Conservation (phyloP, 768 basidiomycete species). For the Tricholoma terreum region DNA sequence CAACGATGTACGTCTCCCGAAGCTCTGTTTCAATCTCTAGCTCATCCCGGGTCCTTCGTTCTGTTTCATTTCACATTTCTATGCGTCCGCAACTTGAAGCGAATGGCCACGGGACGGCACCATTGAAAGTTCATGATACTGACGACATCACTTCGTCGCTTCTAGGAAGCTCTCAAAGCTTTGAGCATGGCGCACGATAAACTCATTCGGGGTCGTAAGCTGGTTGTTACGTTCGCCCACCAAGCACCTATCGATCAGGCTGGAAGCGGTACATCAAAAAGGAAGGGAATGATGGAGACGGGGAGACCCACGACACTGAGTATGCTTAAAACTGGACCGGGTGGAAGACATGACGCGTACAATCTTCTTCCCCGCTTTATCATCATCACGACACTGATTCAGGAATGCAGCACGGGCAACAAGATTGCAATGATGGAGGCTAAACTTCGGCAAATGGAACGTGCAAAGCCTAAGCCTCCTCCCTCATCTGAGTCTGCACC, state of each 20-base stretch:
- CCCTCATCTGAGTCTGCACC: constrained; percentile 10
- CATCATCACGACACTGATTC: constrained; percentile 4
- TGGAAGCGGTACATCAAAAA: constrained; percentile 22
- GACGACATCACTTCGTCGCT: constrained; percentile 8
- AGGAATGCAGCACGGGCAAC: constrained; percentile 58
- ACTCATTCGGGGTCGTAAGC: constrained; percentile 79
- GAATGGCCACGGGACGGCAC: constrained; percentile 16
- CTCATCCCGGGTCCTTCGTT: constrained; percentile 50
- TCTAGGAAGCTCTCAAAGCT: constrained; percentile 85
- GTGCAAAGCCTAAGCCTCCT: constrained; percentile 27
- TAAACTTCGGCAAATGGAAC: constrained; percentile 80
- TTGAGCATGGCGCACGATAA: constrained; percentile 71
- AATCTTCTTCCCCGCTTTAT: constrained; percentile 8
- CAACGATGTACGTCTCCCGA: constrained; percentile 63
- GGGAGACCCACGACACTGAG: constrained; percentile 83
- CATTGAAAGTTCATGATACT: constrained; percentile 9
- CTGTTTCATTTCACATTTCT: constrained; percentile 12
- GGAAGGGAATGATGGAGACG: constrained; percentile 51
- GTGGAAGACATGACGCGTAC: constrained; percentile 51
- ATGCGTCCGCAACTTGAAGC: constrained; percentile 9
- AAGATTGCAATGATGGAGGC: constrained; percentile 98
- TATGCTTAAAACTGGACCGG: constrained; percentile 71
- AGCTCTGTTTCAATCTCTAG: constrained; percentile 14
- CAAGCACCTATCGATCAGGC: constrained; percentile 61
- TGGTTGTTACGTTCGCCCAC: constrained; percentile 89